A percentile compares a stretch with the other conserved stretches of the same genome.
These are phyloP conservation scores for Zygosaccharomyces sapae DNA, from an alignment of 1,139 yeast genomes.

Conservation along the genomic window DNA sequence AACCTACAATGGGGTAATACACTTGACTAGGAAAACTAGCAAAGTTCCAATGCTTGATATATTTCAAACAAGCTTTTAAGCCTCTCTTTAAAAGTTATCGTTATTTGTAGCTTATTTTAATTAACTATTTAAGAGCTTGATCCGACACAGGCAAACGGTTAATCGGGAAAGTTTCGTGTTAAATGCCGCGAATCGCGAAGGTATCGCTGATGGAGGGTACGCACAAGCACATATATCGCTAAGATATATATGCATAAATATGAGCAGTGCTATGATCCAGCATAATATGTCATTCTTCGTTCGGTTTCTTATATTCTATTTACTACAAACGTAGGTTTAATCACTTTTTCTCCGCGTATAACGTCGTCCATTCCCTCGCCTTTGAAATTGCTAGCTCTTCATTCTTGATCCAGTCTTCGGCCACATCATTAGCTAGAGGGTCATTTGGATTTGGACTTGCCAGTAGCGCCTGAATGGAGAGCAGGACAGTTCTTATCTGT, in stretches of 20 bases:
- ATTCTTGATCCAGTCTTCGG: conserved; percentile 90
- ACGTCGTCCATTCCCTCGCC: conserved; percentile 83
- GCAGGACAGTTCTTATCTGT: conserved; percentile 88
- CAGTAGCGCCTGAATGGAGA: conserved; percentile 87
- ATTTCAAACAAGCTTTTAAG: neutral
- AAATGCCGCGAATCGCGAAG: conserved; percentile 8
- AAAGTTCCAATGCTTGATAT: no score
- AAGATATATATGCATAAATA: neutral
- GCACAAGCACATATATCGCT: neutral
- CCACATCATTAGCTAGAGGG: conserved; percentile 96
- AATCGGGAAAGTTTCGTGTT: conserved; percentile 4
- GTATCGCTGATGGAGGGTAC: neutral
- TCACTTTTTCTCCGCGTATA: conserved; percentile 46
- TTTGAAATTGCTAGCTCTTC: conserved; percentile 74
- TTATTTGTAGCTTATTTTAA: neutral
- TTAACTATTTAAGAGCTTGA: neutral
- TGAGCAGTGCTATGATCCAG: neutral
- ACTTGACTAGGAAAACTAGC: no score
- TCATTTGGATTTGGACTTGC: conserved; percentile 99
- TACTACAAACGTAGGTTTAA: neutral
- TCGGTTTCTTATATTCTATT: neutral
- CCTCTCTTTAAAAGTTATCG: neutral
- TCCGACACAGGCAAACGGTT: conserved; percentile 2
- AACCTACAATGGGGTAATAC: no score
- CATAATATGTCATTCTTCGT: neutral